phyloP scores from a whole-genome alignment of 352 stramenopile species.

The Pythium aquatile region DNA sequence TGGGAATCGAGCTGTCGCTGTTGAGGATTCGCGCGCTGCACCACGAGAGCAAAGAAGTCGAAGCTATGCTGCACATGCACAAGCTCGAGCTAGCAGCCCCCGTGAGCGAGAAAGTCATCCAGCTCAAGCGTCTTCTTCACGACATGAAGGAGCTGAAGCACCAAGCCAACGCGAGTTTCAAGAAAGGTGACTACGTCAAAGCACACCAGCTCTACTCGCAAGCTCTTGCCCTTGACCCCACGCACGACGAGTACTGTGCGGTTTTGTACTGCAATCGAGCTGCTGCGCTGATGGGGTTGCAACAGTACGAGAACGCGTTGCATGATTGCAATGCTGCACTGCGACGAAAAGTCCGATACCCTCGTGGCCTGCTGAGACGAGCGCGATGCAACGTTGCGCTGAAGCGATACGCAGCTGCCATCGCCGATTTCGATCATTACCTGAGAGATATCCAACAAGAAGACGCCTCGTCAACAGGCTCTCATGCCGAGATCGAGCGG shows the following conservation, averaged over 20 bases:
- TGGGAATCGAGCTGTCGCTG: constrained; percentile 64
- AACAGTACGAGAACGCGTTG: constrained; percentile 60
- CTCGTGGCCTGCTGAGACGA: constrained; percentile 57
- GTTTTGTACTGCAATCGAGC: constrained; percentile 83
- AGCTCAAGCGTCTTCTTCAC: constrained; percentile 59
- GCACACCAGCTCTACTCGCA: constrained; percentile 65
- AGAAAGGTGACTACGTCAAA: constrained; percentile 46
- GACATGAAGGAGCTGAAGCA: constrained; percentile 72
- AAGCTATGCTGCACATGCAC: constrained; percentile 50
- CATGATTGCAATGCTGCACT: constrained; percentile 76
- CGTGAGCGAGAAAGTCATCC: constrained; percentile 69
- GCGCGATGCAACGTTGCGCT: constrained; percentile 67
- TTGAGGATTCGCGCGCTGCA: constrained; percentile 49
- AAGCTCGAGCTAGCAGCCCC: constrained; percentile 63
- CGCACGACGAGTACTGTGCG: constrained; percentile 73
- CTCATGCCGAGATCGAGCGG: constrained; percentile 34
- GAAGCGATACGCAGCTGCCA: constrained; percentile 52
- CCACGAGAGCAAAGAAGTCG: constrained; percentile 67
- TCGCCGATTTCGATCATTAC: constrained; percentile 79
- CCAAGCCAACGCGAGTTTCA: constrained; percentile 68
- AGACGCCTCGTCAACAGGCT: constrained; percentile 1
- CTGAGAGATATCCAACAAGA: constrained; percentile 44
- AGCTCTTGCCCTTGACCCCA: constrained; percentile 56
- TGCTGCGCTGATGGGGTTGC: constrained; percentile 73
- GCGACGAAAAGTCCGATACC: constrained; percentile 56